Percentiles rank a stretch among this genome's conserved stretches.
These are phyloP conservation scores for Ophiostoma sp. DNA, from an alignment of 2,329 filamentous ascomycete genomes.

Conservation along the genomic window DNA sequence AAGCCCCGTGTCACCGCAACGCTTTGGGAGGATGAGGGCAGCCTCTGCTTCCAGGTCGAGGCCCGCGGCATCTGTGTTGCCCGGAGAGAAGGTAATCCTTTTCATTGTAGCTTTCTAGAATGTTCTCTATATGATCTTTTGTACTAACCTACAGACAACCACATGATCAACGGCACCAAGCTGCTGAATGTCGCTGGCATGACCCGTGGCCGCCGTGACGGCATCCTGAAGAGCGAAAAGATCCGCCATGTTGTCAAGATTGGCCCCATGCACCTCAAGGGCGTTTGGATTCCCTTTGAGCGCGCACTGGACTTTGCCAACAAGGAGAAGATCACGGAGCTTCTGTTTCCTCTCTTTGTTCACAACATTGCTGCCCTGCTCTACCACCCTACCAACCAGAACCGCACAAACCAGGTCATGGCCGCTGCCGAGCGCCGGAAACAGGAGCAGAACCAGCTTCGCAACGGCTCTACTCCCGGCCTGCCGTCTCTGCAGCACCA, in stretches of 20 bases:
- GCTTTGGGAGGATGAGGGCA: conserved; percentile 96
- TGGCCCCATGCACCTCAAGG: conserved; percentile 97
- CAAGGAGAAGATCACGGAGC: conserved; percentile 97
- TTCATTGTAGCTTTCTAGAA: not conserved
- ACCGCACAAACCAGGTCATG: conserved; percentile 77
- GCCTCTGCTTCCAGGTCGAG: conserved; percentile 95
- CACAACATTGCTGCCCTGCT: conserved; percentile 92
- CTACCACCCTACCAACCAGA: conserved; percentile 89
- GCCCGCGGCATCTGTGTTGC: conserved; percentile 94
- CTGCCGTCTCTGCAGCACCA: conserved; percentile 64
- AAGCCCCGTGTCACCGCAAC: conserved; percentile 96
- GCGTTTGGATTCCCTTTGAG: conserved; percentile 97
- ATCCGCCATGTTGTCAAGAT: conserved; percentile 96
- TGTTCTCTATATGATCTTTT: not conserved
- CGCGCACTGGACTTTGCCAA: conserved; percentile 97
- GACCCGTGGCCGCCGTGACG: conserved; percentile 91
- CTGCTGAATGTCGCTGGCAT: conserved; percentile 95
- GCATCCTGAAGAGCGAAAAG: conserved; percentile 97
- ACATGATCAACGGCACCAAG: conserved; percentile 99
- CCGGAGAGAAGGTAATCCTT: conserved; percentile 70
- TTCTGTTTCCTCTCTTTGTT: conserved; percentile 91
- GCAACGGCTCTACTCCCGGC: conserved; percentile 50
- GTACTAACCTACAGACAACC: conserved; percentile 62
- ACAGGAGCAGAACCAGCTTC: conserved; percentile 64
- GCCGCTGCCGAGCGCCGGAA: conserved; percentile 75